Conservation (phyloP, 2,329 filamentous ascomycete genomes). For the Aspergillus nomiae region DNA sequence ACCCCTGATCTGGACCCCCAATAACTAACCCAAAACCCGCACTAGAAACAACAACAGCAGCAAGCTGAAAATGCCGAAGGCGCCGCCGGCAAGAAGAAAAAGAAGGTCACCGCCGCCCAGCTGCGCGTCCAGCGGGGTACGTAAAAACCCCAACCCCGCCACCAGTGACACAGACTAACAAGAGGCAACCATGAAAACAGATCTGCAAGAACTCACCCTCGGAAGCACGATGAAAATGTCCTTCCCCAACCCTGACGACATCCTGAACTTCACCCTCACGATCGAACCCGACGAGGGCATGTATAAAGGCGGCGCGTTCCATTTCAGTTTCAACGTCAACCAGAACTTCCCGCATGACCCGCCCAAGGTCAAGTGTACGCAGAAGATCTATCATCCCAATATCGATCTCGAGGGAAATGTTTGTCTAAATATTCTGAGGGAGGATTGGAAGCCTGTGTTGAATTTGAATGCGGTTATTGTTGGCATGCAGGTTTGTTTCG, state of each 20-base stretch:
- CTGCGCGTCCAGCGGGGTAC: constrained; percentile 93
- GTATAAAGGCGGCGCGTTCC: constrained; percentile 86
- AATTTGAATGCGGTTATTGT: constrained; percentile 97
- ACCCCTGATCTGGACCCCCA: not conserved
- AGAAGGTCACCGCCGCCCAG: constrained; percentile 97
- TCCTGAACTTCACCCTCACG: constrained; percentile 55
- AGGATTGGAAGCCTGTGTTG: constrained; percentile 98
- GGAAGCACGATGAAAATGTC: constrained; percentile 59
- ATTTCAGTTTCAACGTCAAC: constrained; percentile 89
- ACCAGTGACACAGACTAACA: not conserved
- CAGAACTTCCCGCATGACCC: constrained; percentile 97
- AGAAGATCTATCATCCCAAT: constrained; percentile 99
- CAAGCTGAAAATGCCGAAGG: constrained; percentile 92
- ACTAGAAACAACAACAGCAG: constrained; percentile 77
- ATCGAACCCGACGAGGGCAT: constrained; percentile 61
- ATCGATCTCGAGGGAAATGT: constrained; percentile 98
- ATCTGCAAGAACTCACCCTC: constrained; percentile 53
- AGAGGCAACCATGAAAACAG: constrained; percentile 25
- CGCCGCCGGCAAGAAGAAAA: constrained; percentile 81
- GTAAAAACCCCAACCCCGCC: constrained; percentile 14
- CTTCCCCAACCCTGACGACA: constrained; percentile 61
- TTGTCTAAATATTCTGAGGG: constrained; percentile 92
- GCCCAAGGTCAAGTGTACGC: constrained; percentile 92
- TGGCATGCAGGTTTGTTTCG: constrained; percentile 72
- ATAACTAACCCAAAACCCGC: not conserved